Percentiles rank a stretch among this genome's conserved stretches.
phyloP scores from a whole-genome alignment of 192 early-diverging fungal species.

The Borealophlyctis nickersoniae region DNA sequence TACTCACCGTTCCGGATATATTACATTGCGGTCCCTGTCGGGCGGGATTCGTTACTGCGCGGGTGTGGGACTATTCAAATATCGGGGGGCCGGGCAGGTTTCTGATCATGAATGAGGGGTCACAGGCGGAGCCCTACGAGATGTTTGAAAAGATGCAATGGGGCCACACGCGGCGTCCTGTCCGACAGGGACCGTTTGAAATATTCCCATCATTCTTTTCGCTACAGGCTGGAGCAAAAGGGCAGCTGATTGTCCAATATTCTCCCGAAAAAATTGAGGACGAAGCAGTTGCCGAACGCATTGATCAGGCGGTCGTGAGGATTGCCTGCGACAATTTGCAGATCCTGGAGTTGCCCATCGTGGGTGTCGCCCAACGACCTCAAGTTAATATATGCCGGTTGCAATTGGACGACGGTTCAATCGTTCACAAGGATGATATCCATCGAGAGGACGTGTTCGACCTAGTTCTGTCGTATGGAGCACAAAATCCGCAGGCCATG shows the following conservation, averaged over 20 bases:
- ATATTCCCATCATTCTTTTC: slow-evolving; percentile 41
- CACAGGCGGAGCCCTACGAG: slow-evolving; percentile 26
- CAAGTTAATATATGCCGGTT: slow-evolving; percentile 14
- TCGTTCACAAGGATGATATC: neutral
- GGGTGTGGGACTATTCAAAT: slow-evolving; percentile 38
- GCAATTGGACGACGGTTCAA: slow-evolving; percentile 6
- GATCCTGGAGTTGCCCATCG: slow-evolving; percentile 32
- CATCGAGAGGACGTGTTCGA: slow-evolving; percentile 17
- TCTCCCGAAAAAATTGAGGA: slow-evolving; percentile 9
- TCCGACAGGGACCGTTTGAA: slow-evolving; percentile 29
- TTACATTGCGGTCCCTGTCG: slow-evolving; percentile 48
- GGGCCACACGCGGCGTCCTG: slow-evolving; percentile 1
- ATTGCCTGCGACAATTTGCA: slow-evolving; percentile 52
- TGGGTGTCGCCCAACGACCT: slow-evolving; percentile 36
- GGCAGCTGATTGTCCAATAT: slow-evolving; percentile 32
- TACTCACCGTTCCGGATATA: slow-evolving; percentile 37
- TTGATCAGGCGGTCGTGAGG: slow-evolving; percentile 26
- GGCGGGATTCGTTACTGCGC: slow-evolving; percentile 29
- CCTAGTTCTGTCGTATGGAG: slow-evolving; percentile 27
- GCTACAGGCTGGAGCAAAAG: slow-evolving; percentile 27
- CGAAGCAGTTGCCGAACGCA: neutral
- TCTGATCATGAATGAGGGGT: slow-evolving; percentile 26
- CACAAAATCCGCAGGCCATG: slow-evolving; percentile 35
- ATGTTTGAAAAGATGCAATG: slow-evolving; percentile 29
- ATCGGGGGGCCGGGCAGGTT: slow-evolving; percentile 45